Base-by-base conservation (phyloP, 805 yeast species). In the Cyberlindnera subsufficiens region DNA sequence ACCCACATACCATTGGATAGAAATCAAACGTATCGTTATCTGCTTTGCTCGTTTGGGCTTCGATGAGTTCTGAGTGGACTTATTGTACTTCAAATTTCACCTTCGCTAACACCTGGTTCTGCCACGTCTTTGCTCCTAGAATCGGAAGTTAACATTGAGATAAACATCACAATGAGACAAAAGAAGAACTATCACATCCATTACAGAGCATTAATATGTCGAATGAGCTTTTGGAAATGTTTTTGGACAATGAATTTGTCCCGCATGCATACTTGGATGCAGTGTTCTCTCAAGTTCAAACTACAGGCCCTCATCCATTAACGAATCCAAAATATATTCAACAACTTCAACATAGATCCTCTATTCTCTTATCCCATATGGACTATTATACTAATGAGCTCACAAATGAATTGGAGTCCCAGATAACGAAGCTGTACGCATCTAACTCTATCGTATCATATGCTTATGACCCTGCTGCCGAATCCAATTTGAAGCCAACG, bases 181-280 rank as follows among this genome's bases (percentile, higher is more conserved):
- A 22, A 4, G 4, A 22, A 22, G 11, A 22, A 20, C 22, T 15
- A 30, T 30, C 15, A 30, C 17, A 14, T 30, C 17, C 13, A 30
- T 9, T 16, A 30, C 10, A 5, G 19, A 27, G 20, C 7, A 6
- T 14, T 27, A 37, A 14, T 13, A 47, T 49, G 53, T 42, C 50
- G 2, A 42, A 50, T 42, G 75, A 76, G 14, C 68, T 81, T 1
- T 60, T 82, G 3, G 63, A 77, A 11, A 82, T 83, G 79, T 84
- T 84, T 65, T 79, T 81, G 47, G 86, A 82, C 48, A 75, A 72
- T 17, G 77, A 74, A 20, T 83, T 82, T 55, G 77, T 74, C 15
- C 84, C 88, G 1, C 74, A 77, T 42, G 77, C 76, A 33, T 84
- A 75, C 52, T 71, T 84, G 16, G 86, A 84, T 56, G 80, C 84